A percentile compares a stretch with the other conserved stretches of the same genome.
These are phyloP conservation scores for Eutrema heterophyllum DNA, from an alignment of 345 rosid genomes.

Conservation along the genomic window DNA sequence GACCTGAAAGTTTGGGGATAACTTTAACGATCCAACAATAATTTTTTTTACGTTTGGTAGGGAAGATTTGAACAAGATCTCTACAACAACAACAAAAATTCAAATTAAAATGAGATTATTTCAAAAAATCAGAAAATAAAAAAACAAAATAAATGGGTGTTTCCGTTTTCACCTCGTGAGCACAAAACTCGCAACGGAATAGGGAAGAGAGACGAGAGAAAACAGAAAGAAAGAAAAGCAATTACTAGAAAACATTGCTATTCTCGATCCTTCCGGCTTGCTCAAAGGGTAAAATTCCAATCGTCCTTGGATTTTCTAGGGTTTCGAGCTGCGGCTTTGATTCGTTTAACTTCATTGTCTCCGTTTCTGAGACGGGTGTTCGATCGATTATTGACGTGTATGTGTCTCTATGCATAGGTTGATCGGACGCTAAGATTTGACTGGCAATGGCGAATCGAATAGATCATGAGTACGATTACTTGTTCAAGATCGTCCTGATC, in stretches of 20 bases:
- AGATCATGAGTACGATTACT: conserved; percentile 63
- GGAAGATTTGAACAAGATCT: too few species aligned
- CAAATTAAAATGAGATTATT: background rate
- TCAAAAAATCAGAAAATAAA: too few species aligned
- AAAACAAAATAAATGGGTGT: background rate
- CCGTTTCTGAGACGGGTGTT: background rate
- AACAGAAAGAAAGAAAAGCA: background rate
- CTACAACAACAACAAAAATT: background rate
- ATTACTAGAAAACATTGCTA: background rate
- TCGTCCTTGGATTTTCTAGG: background rate
- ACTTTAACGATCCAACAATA: too few species aligned
- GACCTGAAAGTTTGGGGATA: too few species aligned
- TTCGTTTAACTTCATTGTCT: background rate
- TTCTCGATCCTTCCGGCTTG: conserved; percentile 15
- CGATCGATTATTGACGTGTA: background rate
- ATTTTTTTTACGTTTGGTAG: too few species aligned
- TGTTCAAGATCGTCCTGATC: conserved; percentile 73
- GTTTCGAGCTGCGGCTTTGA: background rate
- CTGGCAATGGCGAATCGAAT: conserved; percentile 46
- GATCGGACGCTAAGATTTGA: conserved; percentile 22
- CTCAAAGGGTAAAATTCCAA: conserved; percentile 14
- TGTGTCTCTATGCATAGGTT: conserved; percentile 21
- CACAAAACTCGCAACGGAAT: conserved; percentile 8
- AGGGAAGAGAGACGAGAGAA: background rate
- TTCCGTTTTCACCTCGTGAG: conserved; percentile 8